A percentile compares a stretch with the other conserved stretches of the same genome.
These are phyloP conservation scores for Leishmania tarentolae DNA, from an alignment of 208 protist species.

Conservation along the genomic window DNA sequence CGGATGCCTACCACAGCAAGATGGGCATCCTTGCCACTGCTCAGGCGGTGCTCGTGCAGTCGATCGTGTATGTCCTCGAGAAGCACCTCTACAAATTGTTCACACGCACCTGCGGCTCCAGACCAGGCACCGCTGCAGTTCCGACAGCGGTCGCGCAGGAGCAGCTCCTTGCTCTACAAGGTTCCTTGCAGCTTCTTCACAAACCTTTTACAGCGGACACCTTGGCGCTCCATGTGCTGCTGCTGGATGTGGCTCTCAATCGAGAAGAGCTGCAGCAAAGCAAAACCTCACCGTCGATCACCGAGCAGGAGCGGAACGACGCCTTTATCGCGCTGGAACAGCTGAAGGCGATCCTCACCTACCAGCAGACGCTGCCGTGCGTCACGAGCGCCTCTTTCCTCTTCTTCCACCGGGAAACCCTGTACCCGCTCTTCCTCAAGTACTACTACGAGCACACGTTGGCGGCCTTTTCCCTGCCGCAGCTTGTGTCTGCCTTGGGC, in stretches of 20 bases:
- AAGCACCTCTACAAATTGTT: constrained; percentile 59
- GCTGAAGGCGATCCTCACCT: constrained; percentile 67
- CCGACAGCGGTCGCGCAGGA: constrained; percentile 28
- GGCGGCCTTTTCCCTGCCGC: constrained; percentile 60
- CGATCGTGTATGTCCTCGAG: constrained; percentile 75
- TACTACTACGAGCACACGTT: constrained; percentile 76
- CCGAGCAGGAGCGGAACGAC: constrained; percentile 57
- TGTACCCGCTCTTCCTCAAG: constrained; percentile 87
- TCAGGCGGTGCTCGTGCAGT: constrained; percentile 70
- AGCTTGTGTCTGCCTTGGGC: constrained; percentile 73
- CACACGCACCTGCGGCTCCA: constrained; percentile 29
- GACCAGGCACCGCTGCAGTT: not conserved
- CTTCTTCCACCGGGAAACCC: constrained; percentile 84
- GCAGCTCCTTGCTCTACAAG: constrained; percentile 57
- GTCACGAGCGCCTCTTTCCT: constrained; percentile 88
- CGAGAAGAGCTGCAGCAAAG: constrained; percentile 21
- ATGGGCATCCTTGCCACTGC: constrained; percentile 71
- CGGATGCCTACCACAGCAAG: constrained; percentile 80
- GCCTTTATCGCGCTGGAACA: constrained; percentile 64
- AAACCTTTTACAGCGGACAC: constrained; percentile 58
- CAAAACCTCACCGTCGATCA: constrained; percentile 16
- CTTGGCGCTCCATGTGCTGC: constrained; percentile 57
- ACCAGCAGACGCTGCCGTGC: constrained; percentile 46
- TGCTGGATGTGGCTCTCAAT: constrained; percentile 68
- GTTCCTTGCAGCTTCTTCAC: constrained; percentile 72